Base-by-base conservation (phyloP, 148 eudicot genomes). In the Dianthus caryophyllus region DNA sequence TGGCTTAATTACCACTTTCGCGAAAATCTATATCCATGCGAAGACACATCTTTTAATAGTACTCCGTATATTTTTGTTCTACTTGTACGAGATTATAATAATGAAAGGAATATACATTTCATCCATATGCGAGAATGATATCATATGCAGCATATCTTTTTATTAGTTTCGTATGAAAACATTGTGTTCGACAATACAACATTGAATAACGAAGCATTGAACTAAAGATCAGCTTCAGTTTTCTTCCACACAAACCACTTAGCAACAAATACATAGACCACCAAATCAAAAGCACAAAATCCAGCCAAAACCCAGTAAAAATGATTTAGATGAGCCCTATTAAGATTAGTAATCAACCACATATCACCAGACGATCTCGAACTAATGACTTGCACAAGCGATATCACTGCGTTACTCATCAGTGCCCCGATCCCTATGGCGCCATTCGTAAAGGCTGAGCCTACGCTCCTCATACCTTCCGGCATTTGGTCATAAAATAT, bases 401-500 rank as follows among this genome's bases (percentile, higher is more conserved):
- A 43, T 69, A 88, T 88, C 43, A 82, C 59, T 21, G 53, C 85
- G 24, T 62, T 75, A 66, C 88, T 86, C 71, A 83, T 51, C 65
- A 88, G 76, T 11, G 84, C 81, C 2, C 96, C 96, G 20, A 82
- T 64, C 0, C 96, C 96, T 6, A 78, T 0, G 6, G 74, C 71
- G 20, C 84, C 85, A 52, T 84, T 76, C 11, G 84, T 76, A 0
- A 84, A 77, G 2, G 96, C 96, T 0, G 90, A 83, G 11, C 96
- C 96, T 71, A 88, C 57, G 56, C 96, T 88, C 53, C 91, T 82
- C 85, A 88, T 80, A 21, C 51, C 84, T 21, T 82, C 87, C 0
- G 96, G 91, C 91, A 88, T 82, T 62, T 88, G 88, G 48, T 84
- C 91, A 41, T 88, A 88, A 61, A 88, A 88, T 70, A 88, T 39